These are phyloP conservation scores for Incumbomyces lentus DNA, from an alignment of 2,329 filamentous ascomycete genomes.

Conservation along the genomic window DNA sequence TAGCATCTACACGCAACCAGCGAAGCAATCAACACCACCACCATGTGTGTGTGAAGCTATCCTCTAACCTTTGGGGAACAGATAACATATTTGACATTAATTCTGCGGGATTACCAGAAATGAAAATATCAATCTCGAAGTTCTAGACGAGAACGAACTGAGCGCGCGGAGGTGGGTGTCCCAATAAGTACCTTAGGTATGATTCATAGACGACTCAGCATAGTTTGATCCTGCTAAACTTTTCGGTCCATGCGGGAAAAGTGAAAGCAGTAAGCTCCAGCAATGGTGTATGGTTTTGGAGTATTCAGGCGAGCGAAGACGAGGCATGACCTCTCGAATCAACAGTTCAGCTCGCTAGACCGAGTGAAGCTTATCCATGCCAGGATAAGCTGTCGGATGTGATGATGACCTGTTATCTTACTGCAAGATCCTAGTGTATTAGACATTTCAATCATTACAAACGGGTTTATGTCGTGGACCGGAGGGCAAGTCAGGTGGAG, in stretches of 20 bases:
- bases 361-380: neutral
- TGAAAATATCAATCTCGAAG: too few species aligned
- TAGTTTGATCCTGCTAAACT: neutral
- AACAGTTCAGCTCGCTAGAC: neutral
- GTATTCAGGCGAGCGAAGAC: conserved; percentile 8
- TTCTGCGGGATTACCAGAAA: too few species aligned
- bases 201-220: neutral
- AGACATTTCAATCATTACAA: conserved; percentile 3
- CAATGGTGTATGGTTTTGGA: conserved; percentile 3
- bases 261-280: neutral
- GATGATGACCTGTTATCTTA: neutral
- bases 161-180: too few species aligned
- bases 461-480: too few species aligned
- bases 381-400: neutral
- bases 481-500: neutral
- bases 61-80: neutral
- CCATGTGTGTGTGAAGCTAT: neutral
- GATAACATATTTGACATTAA: too few species aligned
- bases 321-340: neutral
- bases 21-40: neutral
- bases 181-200: too few species aligned
- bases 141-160: too few species aligned
- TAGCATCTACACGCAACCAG: conserved; percentile 1
- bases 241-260: neutral
- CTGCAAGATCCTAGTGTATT: neutral